Evolutionary conservation across 345 rosid species (phyloP), one percentile per base, ranked within the genome.

Genomic region (Clausena lansium): DNA sequence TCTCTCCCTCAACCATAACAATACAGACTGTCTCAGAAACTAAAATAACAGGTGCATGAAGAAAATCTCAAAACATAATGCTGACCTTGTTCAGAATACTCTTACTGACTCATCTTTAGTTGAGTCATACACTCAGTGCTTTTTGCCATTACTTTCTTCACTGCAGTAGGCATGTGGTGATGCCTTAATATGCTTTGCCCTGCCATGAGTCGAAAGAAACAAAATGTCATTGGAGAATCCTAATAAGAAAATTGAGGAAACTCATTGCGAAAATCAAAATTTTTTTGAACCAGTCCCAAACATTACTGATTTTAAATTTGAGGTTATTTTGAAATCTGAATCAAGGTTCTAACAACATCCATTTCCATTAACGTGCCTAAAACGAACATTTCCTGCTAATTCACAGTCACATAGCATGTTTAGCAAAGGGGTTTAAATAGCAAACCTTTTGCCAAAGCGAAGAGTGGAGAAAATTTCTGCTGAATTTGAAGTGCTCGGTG

Each of bases 161-260:
- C 52, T 75, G 45, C 73, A 27, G 39, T 72, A 82, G 76, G 84
- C n/a, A n/a, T n/a, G n/a, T n/a, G n/a, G n/a, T n/a, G n/a, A 84
- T 77, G 93, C 74, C 85, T 92, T 93, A 80, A 95, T 84, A 82
- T 95, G 98, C 87, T 89, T 91, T 79, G 98, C 98, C 91, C 98
- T 95, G 85, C 60, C 62, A 77, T 15, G 58, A 70, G 5, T 52
- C 22, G 13, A 25, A 69, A 58, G 54, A 67, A 52, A 76, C 22
- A 67, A 63, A 71, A 74, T 22, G 35, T 14, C 5, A 22, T 0
- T 2, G 24, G 6, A 71, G 69, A 60, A 19, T 15, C 38, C 8
- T 22, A 5, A 4, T 52, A 5, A 52, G 22, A 52, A 52, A 52
- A 14, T 17, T 52, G 19, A 52, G 50, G 15, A 41, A 45, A 41